Base-by-base conservation (phyloP, 2,329 filamentous ascomycete genomes). In the Monosporascus sp. region DNA sequence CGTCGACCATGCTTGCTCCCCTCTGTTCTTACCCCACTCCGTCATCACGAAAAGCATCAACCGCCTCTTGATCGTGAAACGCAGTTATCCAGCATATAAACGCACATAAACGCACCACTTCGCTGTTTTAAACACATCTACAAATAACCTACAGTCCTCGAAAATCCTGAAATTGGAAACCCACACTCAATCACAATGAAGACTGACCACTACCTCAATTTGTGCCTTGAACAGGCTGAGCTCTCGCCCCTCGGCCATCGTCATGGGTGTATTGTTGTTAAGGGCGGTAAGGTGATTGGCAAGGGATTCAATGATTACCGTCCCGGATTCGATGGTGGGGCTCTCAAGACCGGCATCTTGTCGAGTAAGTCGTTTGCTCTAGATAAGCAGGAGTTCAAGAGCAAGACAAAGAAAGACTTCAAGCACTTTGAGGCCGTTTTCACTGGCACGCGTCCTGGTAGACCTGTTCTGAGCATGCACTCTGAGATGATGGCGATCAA, bases 401-500 rank as follows among this genome's bases (percentile, higher is more conserved):
- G 60, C 56, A 68, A 68, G 60, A 27, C n/a, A 9, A 42, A 42
- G 55, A 24, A 38, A 48, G 54, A 54, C 7, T 60, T 58, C 51
- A 61, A 65, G 54, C 61, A 65, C 4, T 75, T 76, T 56, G 69
- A 68, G 46, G 65, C 65, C 2, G 72, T 72, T 51, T 72, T 74
- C 60, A 59, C 65, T 37, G 71, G 71, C 18, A 66, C 68, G 51
- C 62, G 68, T 34, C 48, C 50, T 37, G 67, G 69, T 50, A 76
- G 76, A 56, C 66, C 67, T 31, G 70, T 72, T 9, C 67, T 81
- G 18, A 76, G 70, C 17, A 78, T 81, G 74, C 77, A 81, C 59
- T 74, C 74, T 4, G 77, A 80, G 69, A 80, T 80, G 76, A 79
- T 79, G 75, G 77, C 77, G 27, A 77, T 81, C 61, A 72, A 75